Evolutionary conservation across 2,329 filamentous ascomycete species (phyloP).

Genomic region (Drechslerella dactyloides): DNA sequence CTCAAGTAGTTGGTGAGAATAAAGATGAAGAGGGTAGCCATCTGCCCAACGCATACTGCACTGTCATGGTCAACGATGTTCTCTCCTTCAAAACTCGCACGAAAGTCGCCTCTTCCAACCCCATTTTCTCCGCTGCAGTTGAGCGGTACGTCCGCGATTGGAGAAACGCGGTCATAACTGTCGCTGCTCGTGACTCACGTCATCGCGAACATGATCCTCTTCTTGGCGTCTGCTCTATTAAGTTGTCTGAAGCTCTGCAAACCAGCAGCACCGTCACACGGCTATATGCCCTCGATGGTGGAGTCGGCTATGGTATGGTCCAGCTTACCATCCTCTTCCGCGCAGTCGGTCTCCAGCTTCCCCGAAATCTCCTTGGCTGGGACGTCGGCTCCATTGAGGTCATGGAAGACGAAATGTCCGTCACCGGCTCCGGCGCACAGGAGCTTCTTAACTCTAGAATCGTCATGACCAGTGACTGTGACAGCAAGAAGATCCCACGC

Average conservation of each 20-base stretch:
- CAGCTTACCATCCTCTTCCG: conserved; percentile 89
- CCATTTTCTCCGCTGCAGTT: conserved; percentile 95
- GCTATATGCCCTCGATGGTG: conserved; percentile 96
- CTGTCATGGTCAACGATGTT: conserved; percentile 86
- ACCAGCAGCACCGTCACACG: conserved; percentile 84
- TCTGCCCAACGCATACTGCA: conserved; percentile 91
- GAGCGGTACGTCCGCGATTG: conserved; percentile 93
- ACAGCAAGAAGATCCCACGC: conserved; percentile 24
- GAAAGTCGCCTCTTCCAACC: conserved; percentile 91
- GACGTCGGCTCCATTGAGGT: conserved; percentile 96
- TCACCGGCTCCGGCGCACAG: conserved; percentile 66
- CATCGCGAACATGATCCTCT: conserved; percentile 94
- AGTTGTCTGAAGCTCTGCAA: conserved; percentile 83
- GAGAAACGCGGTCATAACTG: conserved; percentile 82
- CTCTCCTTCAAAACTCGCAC: conserved; percentile 80
- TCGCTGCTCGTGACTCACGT: conserved; percentile 85
- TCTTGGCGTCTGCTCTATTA: conserved; percentile 86
- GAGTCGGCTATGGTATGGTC: conserved; percentile 87
- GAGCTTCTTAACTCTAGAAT: conserved; percentile 50
- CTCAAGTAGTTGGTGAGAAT: conserved; percentile 69
- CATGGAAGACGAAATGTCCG: conserved; percentile 71
- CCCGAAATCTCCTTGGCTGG: conserved; percentile 87
- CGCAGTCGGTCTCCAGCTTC: conserved; percentile 82
- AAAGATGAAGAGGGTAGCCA: conserved; percentile 81
- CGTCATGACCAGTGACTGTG: conserved; percentile 49